Evolutionary conservation across 805 yeast species (phyloP), one percentile per base, ranked within the genome.

Genomic region (Pichia kluyveri): DNA sequence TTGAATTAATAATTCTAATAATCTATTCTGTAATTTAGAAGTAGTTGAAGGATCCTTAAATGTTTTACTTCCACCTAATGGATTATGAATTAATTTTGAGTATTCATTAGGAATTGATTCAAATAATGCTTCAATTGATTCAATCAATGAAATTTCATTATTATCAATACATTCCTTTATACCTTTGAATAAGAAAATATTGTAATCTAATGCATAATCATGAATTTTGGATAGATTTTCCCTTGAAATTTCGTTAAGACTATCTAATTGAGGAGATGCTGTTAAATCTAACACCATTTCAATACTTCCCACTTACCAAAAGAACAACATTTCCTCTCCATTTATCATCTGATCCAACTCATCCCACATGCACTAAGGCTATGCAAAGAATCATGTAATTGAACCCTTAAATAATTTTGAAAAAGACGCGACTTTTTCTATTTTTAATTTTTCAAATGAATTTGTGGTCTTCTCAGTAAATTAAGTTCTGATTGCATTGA

Each of bases 131-230:
- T 51, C 31, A 17, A 65, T 48, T 30, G 65, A 54, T 39, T 55
- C 49, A 4, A 49, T 43, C 38, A 66, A 42, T 27, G 61, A 57
- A 3, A 45, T 49, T 18, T 54, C 51, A 26, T 55, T 50, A 15
- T 52, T 48, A 6, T 43, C 42, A 37, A 68, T 48, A 1, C 60
- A 46, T 4, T 54, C 52, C 15, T 51, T 49, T 17, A 69, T 65
- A 0, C 69, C 69, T 44, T 58, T 56, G 50, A 61, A 63, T 5
- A 69, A 53, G 40, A 66, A 66, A 23, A 69, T 66, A 47, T 69
- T 69, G 52, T 62, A 69, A 48, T 69, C 72, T 10, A 69, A 51
- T 1, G 69, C 68, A 38, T 65, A 69, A 32, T 66, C 68, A 8
- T 70, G 66, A 3, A 68, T 61, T 27, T 46, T 41, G 0, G 58